Base-by-base conservation (phyloP, 495 filamentous ascomycete genomes). In the Penicillium crystallinum region DNA sequence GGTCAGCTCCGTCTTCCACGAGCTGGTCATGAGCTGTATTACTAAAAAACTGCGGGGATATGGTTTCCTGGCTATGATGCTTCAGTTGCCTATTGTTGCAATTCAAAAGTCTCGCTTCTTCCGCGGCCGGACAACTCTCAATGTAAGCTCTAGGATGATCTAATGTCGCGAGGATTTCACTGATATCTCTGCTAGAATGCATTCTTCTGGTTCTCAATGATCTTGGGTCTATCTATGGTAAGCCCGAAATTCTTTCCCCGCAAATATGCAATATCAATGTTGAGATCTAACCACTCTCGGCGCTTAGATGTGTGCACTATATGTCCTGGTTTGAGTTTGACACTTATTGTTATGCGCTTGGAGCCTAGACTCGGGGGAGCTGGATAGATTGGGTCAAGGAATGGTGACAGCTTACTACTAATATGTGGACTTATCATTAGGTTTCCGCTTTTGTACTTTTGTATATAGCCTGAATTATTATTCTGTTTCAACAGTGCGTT, bases 1-100 rank as follows among this genome's bases (percentile, higher is more conserved):
- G 37, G 87, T 97, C 61, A 88, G 83, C 60, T 86, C 93, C 33
- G 53, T 93, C 15, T 91, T 89, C 17, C 93, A 98, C 66, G 93
- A 98, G 66, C 80, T 98, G 27, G 89, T 98, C 53, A 93, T 98
- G 89, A 89, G 88, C 29, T 97, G 92, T 64, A 97, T 98, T 66
- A 97, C 92, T 41, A 91, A 97, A 75, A 97, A 98, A 69, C 74
- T 98, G 34, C 77, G 93, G 23, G 93, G 93, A 1, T 97, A 97
- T 64, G 93, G 93, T 6, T 95, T 96, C 65, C 59, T 93, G 11
- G 86, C 88, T 47, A 91, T 96, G 83, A 98, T 98, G 93, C 69
- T 91, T 50, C 93, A 98, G 74, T 73, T 98, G 52, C 93, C 93
- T 0, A 95, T 97, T 54, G 88, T 97, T 42, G 86, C 91, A 64